Conservation (phyloP, 1,284 basidiomycete species). For the Boletus mariae region DNA sequence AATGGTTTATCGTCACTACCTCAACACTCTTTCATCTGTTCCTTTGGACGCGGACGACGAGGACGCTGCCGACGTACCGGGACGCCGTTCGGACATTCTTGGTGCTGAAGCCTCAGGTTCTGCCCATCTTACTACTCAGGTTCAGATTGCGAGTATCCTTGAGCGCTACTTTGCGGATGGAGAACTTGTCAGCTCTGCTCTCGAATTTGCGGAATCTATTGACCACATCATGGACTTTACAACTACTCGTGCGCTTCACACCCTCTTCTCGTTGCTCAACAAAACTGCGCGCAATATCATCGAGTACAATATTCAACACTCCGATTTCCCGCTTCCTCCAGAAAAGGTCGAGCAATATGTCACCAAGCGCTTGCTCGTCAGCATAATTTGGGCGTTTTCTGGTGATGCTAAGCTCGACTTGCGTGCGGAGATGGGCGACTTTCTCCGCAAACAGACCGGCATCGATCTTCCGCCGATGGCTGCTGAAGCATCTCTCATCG, state of each 20-base stretch:
- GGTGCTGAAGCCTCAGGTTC: slow-evolving; percentile 52
- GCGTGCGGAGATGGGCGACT: slow-evolving; percentile 88
- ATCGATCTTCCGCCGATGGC: slow-evolving; percentile 82
- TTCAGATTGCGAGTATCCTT: slow-evolving; percentile 73
- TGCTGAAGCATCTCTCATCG: slow-evolving; percentile 84
- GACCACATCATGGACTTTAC: slow-evolving; percentile 99
- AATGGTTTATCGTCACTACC: slow-evolving; percentile 92
- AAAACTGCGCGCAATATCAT: slow-evolving; percentile 92
- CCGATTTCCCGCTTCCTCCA: slow-evolving; percentile 86
- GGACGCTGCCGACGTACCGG: slow-evolving; percentile 60
- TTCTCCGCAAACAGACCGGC: slow-evolving; percentile 80
- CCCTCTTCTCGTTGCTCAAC: slow-evolving; percentile 95
- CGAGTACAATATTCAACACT: slow-evolving; percentile 93
- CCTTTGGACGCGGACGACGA: slow-evolving; percentile 93
- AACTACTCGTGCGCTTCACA: slow-evolving; percentile 85
- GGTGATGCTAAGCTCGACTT: slow-evolving; percentile 92
- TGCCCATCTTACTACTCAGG: slow-evolving; percentile 74
- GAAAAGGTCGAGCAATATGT: slow-evolving; percentile 92
- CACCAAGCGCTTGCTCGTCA: slow-evolving; percentile 86
- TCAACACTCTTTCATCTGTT: slow-evolving; percentile 71
- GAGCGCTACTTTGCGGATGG: slow-evolving; percentile 81
- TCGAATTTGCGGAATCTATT: slow-evolving; percentile 76
- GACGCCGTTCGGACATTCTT: slow-evolving; percentile 55
- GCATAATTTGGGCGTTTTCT: slow-evolving; percentile 96
- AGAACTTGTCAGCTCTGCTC: slow-evolving; percentile 77